These are phyloP conservation scores for Chlorella sp. DNA, from an alignment of 139 green algal species.

Conservation along the genomic window DNA sequence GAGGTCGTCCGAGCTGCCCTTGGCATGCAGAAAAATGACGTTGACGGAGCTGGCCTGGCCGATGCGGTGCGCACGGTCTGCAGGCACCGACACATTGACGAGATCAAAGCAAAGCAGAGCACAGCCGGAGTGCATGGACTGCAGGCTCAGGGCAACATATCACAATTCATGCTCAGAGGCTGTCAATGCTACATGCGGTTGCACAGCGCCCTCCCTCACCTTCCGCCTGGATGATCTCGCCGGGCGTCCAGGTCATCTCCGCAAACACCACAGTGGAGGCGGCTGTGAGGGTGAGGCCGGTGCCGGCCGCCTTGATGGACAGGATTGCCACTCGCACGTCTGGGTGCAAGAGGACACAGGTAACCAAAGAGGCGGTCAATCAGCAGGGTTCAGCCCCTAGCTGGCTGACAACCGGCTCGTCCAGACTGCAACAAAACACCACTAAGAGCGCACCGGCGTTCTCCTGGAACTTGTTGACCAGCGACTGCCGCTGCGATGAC, in stretches of 20 bases:
- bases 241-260: conserved; percentile 61
- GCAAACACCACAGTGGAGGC: conserved; percentile 93
- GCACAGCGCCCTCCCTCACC: neutral
- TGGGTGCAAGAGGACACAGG: neutral
- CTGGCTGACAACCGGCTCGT: too few species aligned
- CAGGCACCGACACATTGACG: conserved; percentile 59
- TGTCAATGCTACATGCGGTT: too few species aligned
- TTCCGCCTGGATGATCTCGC: conserved; percentile 75
- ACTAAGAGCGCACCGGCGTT: neutral
- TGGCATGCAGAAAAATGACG: conserved; percentile 82
- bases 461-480: conserved; percentile 71
- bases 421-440: too few species aligned
- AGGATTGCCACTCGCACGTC: conserved; percentile 86
- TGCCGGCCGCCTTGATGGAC: conserved; percentile 88
- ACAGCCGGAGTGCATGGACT: too few species aligned
- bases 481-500: conserved; percentile 55
- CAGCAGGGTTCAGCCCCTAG: neutral
- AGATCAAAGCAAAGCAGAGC: too few species aligned
- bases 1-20: conserved; percentile 88
- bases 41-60: conserved; percentile 75
- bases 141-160: too few species aligned
- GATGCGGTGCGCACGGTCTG: conserved; percentile 76
- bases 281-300: conserved; percentile 91
- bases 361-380: too few species aligned
- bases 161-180: too few species aligned